Evolutionary conservation across 495 filamentous ascomycete genomes (phyloP).

Genomic region (Penicillium pulvis): DNA sequence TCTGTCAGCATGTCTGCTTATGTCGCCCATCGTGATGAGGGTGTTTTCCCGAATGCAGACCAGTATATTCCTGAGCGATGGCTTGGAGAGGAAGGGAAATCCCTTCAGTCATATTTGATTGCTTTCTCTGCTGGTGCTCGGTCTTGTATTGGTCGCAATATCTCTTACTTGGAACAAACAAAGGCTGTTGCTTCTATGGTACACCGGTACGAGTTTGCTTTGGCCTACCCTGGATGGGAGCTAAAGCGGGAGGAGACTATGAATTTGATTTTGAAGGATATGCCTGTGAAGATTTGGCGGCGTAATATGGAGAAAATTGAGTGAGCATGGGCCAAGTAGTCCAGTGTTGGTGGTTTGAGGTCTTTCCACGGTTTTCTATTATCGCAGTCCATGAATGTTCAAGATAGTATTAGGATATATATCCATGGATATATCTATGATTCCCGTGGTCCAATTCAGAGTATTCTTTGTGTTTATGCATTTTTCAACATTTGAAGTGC

Average conservation of each 20-base stretch:
- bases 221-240: constrained; percentile 41
- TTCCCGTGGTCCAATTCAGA: too few species aligned
- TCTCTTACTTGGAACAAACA: constrained; percentile 48
- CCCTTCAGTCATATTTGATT: constrained; percentile 44
- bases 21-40: constrained; percentile 34
- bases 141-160: constrained; percentile 46
- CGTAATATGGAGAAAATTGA: constrained; percentile 11
- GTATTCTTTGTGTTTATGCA: background rate
- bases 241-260: constrained; percentile 40
- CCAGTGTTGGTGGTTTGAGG: too few species aligned
- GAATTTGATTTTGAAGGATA: constrained; percentile 39
- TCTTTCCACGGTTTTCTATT: too few species aligned
- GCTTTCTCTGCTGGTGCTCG: constrained; percentile 44
- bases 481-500: too few species aligned
- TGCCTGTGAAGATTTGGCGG: constrained; percentile 49
- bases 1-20: constrained; percentile 37
- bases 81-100: constrained; percentile 41
- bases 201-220: constrained; percentile 46
- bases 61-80: constrained; percentile 42
- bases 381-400: background rate
- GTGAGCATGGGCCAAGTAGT: background rate
- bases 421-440: too few species aligned
- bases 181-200: constrained; percentile 45
- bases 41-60: constrained; percentile 33
- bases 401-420: too few species aligned